Evolutionary conservation across 2,329 filamentous ascomycete genomes (phyloP), one percentile per base, ranked within the genome.

Genomic region (Xylaria sp.): DNA sequence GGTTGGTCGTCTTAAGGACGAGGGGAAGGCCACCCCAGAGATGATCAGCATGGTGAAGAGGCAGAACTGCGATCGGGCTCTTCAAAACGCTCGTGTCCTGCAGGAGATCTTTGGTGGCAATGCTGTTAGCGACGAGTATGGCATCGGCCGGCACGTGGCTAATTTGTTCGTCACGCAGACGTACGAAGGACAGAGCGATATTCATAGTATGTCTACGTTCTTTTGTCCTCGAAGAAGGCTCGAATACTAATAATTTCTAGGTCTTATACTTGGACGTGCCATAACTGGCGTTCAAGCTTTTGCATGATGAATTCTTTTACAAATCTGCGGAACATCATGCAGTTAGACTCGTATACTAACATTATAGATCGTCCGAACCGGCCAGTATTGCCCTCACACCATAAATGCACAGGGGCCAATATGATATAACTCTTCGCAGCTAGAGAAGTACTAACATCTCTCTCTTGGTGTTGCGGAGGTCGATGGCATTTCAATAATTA

Each of bases 61-160:
- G 74, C 94, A 98, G 83, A 99, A 99, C 81, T 99, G 96, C 81
- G 96, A 99, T 81, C 86, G 91, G 61, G 96, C 96, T 17, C 83
- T 99, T 75, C 83, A 88, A 36, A 94, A 95, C 73, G 90, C 94
- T 23, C 87, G 96, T 73, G 84, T 86, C 78, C 84, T 99, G 69
- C 96, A 99, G 81, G 96, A 99, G 83, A 88, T 99, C 26, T 97
- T 99, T 82, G 96, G 96, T 66, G 96, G 96, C 36, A 99, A 99
- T 78, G 96, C 96, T n/a, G 93, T 96, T 59, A 97, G 94, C 77
- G 96, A 99, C 76, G 96, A 99, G 83, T 99, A 98, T 78, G 90
- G 90, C 70, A 97, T 99, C 77, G 96, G 93, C 17, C 89, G 96
- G 72, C 96, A 98, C 83, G 96, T 97, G 67, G 91, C 95, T 65